Evolutionary conservation across 116 monocot species (phyloP).

Genomic region (Trichopus zeylanicus): DNA sequence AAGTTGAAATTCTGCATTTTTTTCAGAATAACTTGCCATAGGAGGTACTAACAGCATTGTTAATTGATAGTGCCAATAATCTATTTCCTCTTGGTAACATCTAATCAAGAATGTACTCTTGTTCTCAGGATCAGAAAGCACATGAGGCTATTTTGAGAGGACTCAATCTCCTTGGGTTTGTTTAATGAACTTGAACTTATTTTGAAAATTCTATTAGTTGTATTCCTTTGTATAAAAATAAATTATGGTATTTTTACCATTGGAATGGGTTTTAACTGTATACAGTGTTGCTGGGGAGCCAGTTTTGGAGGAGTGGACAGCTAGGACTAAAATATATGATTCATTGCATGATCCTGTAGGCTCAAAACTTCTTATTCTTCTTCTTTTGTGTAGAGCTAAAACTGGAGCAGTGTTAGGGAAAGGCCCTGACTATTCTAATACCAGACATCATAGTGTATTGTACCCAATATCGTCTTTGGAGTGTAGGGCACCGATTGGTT

Average conservation of each 20-base stretch:
- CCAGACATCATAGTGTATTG: no score
- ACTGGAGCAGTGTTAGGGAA: no score
- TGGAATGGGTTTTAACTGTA: not conserved
- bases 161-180: constrained; percentile 50
- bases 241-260: not conserved
- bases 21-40: not conserved
- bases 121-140: constrained; percentile 70
- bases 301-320: constrained; percentile 53
- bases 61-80: not conserved
- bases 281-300: constrained; percentile 38
- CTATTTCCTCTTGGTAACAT: not conserved
- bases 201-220: not conserved
- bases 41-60: not conserved
- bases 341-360: constrained; percentile 45
- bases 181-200: not conserved
- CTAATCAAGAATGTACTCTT: not conserved
- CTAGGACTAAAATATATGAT: constrained; percentile 47
- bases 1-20: constrained; percentile 3
- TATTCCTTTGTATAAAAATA: not conserved
- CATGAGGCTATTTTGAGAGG: constrained; percentile 67
- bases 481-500: no score
- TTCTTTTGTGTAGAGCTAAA: no score
- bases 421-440: no score
- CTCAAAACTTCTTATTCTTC: constrained; percentile 8
- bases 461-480: no score